Percentiles rank a stretch among this genome's conserved stretches.
Evolutionary conservation across 2,329 filamentous ascomycete genomes (phyloP).

Genomic region (Kalmusia sp.): DNA sequence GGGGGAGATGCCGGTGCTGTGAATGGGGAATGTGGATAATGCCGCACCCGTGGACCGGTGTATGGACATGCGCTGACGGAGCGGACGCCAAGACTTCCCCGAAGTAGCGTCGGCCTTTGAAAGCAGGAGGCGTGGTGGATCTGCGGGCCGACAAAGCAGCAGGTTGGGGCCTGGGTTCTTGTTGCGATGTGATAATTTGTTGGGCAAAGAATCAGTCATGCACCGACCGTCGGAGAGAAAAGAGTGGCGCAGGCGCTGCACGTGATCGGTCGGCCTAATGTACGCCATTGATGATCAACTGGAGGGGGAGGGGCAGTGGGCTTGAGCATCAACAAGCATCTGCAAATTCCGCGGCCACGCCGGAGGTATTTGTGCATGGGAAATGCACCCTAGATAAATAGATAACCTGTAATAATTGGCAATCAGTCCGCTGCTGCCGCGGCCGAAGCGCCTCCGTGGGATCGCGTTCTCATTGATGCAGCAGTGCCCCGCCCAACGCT

Average conservation of each 20-base stretch:
- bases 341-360: conserved; percentile 13
- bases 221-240: conserved; percentile 6
- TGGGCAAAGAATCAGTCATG: conserved; percentile 21
- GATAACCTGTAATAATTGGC: conserved; percentile 13
- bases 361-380: conserved; percentile 4
- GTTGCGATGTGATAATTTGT: conserved; percentile 23
- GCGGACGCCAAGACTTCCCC: conserved; percentile 2
- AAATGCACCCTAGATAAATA: neutral
- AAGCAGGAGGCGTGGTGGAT: conserved; percentile 23
- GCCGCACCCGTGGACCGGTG: conserved; percentile 19
- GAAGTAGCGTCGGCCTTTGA: conserved; percentile 23
- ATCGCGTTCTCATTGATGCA: conserved; percentile 22
- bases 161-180: conserved; percentile 22
- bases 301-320: conserved; percentile 16
- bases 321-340: neutral
- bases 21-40: conserved; percentile 15
- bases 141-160: conserved; percentile 31
- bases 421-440: conserved; percentile 32
- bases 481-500: conserved; percentile 35
- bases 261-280: conserved; percentile 16
- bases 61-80: conserved; percentile 12
- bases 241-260: conserved; percentile 10
- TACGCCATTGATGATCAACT: conserved; percentile 12
- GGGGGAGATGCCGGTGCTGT: conserved; percentile 4
- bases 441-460: conserved; percentile 37